Conservation (phyloP, 2,329 filamentous ascomycete species). For the Biscogniauxia sp. region DNA sequence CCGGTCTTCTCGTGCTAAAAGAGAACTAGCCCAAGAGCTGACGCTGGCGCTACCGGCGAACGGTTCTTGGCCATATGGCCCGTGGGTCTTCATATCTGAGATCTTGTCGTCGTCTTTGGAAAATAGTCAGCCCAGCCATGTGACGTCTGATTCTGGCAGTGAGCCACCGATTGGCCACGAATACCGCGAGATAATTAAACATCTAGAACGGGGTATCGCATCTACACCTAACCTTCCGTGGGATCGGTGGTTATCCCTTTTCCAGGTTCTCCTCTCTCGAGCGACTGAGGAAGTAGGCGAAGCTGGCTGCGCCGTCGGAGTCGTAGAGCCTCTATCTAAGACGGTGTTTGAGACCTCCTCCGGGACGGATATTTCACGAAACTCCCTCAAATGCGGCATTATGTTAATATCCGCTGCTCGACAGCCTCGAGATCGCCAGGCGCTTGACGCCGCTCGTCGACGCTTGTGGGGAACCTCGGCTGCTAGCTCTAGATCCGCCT, state of each 20-base stretch:
- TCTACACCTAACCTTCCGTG: slow-evolving; percentile 47
- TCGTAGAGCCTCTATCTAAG: slow-evolving; percentile 71
- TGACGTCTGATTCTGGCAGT: slow-evolving; percentile 37
- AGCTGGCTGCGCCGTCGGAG: slow-evolving; percentile 60
- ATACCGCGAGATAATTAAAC: slow-evolving; percentile 65
- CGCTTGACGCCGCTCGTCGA: slow-evolving; percentile 63
- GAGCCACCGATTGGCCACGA: slow-evolving; percentile 60
- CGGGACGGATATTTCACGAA: slow-evolving; percentile 20
- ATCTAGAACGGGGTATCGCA: slow-evolving; percentile 62
- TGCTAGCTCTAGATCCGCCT: slow-evolving; percentile 39
- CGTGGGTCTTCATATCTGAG: slow-evolving; percentile 52
- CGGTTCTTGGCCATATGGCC: slow-evolving; percentile 43
- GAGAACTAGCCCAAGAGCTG: slow-evolving; percentile 50
- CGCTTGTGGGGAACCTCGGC: slow-evolving; percentile 62
- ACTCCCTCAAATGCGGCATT: slow-evolving; percentile 36
- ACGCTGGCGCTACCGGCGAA: slow-evolving; percentile 48
- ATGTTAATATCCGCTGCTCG: slow-evolving; percentile 46
- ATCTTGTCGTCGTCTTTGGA: slow-evolving; percentile 44
- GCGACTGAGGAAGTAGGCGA: slow-evolving; percentile 65
- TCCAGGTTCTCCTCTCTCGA: slow-evolving; percentile 54
- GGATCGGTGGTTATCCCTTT: slow-evolving; percentile 52
- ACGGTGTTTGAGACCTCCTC: slow-evolving; percentile 40
- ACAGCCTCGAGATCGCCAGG: slow-evolving; percentile 59
- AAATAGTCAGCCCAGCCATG: slow-evolving; percentile 36
- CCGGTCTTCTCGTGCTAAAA: slow-evolving; percentile 43